Evolutionary conservation across 2,329 filamentous ascomycete genomes (phyloP).

Genomic region (Rutstroemia sp.): DNA sequence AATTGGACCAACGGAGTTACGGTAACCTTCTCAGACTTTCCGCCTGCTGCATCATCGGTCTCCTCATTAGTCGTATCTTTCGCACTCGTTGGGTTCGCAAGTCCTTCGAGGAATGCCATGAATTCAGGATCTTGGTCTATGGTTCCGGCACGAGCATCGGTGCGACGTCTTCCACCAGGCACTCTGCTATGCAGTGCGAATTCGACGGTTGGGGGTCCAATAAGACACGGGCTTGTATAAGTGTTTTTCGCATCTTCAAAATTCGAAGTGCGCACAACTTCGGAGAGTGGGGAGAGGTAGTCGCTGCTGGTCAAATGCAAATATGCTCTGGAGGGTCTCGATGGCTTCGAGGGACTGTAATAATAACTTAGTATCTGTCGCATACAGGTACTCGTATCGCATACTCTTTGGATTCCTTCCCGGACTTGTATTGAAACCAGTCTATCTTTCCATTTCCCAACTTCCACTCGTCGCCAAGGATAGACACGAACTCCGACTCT

Average conservation of each 20-base stretch:
- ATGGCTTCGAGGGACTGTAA: conserved; percentile 72
- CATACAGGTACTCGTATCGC: conserved; percentile 11
- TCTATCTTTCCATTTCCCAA: conserved; percentile 74
- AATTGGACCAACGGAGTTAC: conserved; percentile 88
- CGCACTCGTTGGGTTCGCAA: conserved; percentile 60
- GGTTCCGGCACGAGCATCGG: conserved; percentile 81
- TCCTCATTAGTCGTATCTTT: conserved; percentile 39
- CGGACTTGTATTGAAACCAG: conserved; percentile 66
- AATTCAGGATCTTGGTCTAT: conserved; percentile 97
- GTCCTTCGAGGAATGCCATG: conserved; percentile 80
- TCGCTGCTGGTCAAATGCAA: conserved; percentile 70
- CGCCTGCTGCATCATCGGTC: conserved; percentile 11
- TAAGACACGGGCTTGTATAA: conserved; percentile 60
- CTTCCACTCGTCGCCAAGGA: conserved; percentile 76
- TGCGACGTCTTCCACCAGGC: conserved; percentile 64
- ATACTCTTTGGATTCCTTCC: conserved; percentile 83
- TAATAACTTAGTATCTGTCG: conserved; percentile 7
- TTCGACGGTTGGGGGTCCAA: conserved; percentile 74
- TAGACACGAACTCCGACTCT: conserved; percentile 63
- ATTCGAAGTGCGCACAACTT: conserved; percentile 57
- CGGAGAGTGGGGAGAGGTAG: conserved; percentile 59
- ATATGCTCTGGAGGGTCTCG: conserved; percentile 73
- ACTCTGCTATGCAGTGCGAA: conserved; percentile 79
- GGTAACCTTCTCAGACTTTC: conserved; percentile 51
- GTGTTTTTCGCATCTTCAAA: conserved; percentile 82